These are phyloP conservation scores for Umbelopsis isabellina DNA, from an alignment of 192 early-diverging fungal species.

Conservation along the genomic window DNA sequence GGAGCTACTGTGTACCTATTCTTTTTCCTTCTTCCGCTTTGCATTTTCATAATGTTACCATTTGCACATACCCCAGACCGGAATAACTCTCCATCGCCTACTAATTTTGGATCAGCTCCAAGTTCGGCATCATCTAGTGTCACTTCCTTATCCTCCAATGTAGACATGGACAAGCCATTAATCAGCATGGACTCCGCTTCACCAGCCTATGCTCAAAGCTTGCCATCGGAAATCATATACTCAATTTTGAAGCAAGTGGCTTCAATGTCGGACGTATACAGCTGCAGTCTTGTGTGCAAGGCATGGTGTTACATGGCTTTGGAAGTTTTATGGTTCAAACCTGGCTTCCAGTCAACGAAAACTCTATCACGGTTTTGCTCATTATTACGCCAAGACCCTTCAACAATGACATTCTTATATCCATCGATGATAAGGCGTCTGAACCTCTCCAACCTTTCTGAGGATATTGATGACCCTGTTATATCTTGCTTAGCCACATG, in stretches of 20 bases:
- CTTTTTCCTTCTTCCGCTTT: conserved; percentile 7
- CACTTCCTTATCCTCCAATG: conserved; percentile 22
- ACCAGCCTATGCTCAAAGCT: conserved; percentile 21
- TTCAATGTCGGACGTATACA: conserved; percentile 45
- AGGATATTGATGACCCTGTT: conserved; percentile 43
- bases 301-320: conserved; percentile 58
- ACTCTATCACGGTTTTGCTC: background rate
- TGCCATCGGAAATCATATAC: conserved; percentile 56
- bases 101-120: background rate
- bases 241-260: conserved; percentile 52
- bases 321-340: conserved; percentile 60
- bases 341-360: conserved; percentile 27
- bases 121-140: conserved; percentile 12
- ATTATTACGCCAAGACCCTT: conserved; percentile 9
- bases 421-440: conserved; percentile 55
- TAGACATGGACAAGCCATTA: conserved; percentile 7
- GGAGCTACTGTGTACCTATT: background rate
- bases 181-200: background rate
- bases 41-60: conserved; percentile 14
- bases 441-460: conserved; percentile 55
- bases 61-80: conserved; percentile 9
- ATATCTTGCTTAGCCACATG: conserved; percentile 43
- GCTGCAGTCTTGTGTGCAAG: conserved; percentile 53
- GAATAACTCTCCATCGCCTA: conserved; percentile 15
- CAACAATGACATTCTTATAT: conserved; percentile 38